Evolutionary conservation across 2,329 filamentous ascomycete genomes (phyloP), one percentile per base, ranked within the genome.

Genomic region (Huntiella savannae): DNA sequence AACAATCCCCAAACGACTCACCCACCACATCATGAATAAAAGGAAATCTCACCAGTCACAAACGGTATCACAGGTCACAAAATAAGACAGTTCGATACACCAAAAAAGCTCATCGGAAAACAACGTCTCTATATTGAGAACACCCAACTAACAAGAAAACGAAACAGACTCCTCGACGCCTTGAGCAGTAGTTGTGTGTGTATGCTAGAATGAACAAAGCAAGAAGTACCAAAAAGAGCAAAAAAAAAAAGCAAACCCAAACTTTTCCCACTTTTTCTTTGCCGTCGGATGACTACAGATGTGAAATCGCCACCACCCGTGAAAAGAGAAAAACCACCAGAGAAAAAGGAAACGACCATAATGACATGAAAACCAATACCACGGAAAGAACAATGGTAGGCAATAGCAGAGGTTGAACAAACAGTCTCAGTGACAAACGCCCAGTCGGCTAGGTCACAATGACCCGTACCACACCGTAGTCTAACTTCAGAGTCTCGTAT

Each of bases 121-220:
- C 46, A 47, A 40, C 43, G 28, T 47, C 40, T 35, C 43, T 43
- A 28, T 28, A 28, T 28, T 28, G 22, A 28, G 22, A 28, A 28
- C 22, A 28, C 22, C 22, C 40, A 41, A 49, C 35, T 32, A 49
- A 43, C 33, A 49, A 45, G 43, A 40, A 40, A 46, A 37, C 36
- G 38, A 40, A 48, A 47, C 42, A 46, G 47, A 49, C 47, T 49
- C 47, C 47, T 46, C 35, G 47, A 49, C 47, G 47, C 47, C 47
- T 42, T 49, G 44, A 46, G 42, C 45, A 40, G 47, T 46, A 40
- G 19, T 34, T 48, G 41, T 49, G 41, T 49, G 47, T 41, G 38
- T 47, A 36, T 47, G 19, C 28, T 38, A 40, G 45, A 17, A 47
- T 36, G 33, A 46, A 35, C 16, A 15, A 28, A 28, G 22, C 22